Conservation (phyloP, 2,329 filamentous ascomycete genomes). For the Colletotrichum shisoi region DNA sequence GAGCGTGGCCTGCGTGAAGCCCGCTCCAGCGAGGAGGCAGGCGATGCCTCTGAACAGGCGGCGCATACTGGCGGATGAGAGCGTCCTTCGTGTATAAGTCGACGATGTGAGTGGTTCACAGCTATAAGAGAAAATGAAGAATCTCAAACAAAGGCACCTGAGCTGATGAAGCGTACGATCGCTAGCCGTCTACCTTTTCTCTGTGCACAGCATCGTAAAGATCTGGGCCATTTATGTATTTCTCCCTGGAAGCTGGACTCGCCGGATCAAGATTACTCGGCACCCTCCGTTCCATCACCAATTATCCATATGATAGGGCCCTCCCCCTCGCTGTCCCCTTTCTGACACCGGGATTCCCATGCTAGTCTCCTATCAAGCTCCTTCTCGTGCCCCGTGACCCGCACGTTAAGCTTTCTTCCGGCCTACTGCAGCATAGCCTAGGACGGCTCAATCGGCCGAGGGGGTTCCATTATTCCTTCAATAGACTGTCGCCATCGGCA, state of each 20-base stretch:
- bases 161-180: background rate
- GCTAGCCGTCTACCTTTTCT: background rate
- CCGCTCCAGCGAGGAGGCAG: slow-evolving; percentile 22
- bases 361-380: background rate
- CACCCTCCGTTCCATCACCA: background rate
- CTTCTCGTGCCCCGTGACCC: background rate
- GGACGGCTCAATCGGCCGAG: slow-evolving; percentile 17
- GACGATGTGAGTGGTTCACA: background rate
- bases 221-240: background rate
- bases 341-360: slow-evolving; percentile 29
- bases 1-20: slow-evolving; percentile 40
- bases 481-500: slow-evolving; percentile 4
- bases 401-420: slow-evolving; percentile 4
- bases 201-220: background rate
- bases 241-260: too few species aligned
- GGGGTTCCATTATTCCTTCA: slow-evolving; percentile 19
- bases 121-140: background rate
- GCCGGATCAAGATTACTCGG: background rate
- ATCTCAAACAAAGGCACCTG: background rate
- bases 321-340: background rate
- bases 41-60: slow-evolving; percentile 20
- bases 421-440: slow-evolving; percentile 15
- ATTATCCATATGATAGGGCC: background rate
- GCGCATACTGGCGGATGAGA: slow-evolving; percentile 21
- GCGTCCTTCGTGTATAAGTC: background rate